Evolutionary conservation across 371 early-diverging fungal genomes (phyloP).

Genomic region (Saksenaea vasiformis): DNA sequence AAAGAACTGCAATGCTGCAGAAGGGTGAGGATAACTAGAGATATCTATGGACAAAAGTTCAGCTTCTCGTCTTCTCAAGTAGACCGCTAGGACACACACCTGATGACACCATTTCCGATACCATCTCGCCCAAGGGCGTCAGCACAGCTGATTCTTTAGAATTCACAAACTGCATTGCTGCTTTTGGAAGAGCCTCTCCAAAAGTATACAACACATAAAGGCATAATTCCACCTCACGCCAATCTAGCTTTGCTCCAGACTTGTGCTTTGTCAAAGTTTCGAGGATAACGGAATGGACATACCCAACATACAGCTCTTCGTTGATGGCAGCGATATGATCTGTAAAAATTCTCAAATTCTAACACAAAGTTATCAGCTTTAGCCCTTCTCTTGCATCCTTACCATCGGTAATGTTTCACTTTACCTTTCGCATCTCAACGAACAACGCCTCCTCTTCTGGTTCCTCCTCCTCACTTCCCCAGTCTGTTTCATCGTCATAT

Average conservation of each 20-base stretch:
- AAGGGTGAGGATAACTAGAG: constrained; percentile 80
- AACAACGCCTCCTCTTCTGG: constrained; percentile 81
- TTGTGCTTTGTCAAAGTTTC: constrained; percentile 57
- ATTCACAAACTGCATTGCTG: constrained; percentile 60
- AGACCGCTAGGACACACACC: constrained; percentile 21
- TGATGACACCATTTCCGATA: constrained; percentile 68
- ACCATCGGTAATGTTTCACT: background rate
- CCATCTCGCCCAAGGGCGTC: constrained; percentile 73
- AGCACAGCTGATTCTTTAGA: constrained; percentile 39
- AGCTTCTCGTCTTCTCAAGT: background rate
- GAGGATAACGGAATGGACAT: constrained; percentile 62
- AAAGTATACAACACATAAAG: constrained; percentile 78
- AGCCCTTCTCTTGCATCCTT: background rate
- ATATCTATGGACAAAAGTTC: constrained; percentile 47
- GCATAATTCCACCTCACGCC: constrained; percentile 85
- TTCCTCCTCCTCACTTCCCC: constrained; percentile 76
- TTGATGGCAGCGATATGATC: constrained; percentile 76
- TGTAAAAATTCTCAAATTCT: constrained; percentile 72
- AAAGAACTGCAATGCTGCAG: constrained; percentile 74
- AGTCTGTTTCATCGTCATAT: constrained; percentile 83
- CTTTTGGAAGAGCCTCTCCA: constrained; percentile 68
- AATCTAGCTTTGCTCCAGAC: constrained; percentile 54
- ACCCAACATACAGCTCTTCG: constrained; percentile 56
- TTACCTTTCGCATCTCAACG: constrained; percentile 75
- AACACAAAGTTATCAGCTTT: constrained; percentile 9